These are phyloP conservation scores for Agrocybe chaxingu DNA, from an alignment of 768 basidiomycete species.

Conservation along the genomic window DNA sequence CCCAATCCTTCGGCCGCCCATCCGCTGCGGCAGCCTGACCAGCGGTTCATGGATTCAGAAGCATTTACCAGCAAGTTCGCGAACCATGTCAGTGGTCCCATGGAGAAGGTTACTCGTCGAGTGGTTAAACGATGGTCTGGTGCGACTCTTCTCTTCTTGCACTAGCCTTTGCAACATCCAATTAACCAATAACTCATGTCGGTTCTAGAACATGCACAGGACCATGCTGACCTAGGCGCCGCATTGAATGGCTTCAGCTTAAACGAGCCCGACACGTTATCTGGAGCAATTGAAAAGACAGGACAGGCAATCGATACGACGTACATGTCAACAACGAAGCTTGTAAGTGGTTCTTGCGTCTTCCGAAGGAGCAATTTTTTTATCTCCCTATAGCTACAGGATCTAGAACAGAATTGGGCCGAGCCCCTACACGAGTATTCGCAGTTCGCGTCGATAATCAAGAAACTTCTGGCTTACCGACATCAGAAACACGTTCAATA, in stretches of 20 bases:
- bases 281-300: constrained; percentile 91
- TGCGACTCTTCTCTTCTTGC: constrained; percentile 28
- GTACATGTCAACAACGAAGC: constrained; percentile 86
- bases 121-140: constrained; percentile 95
- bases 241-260: constrained; percentile 91
- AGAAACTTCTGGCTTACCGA: constrained; percentile 88
- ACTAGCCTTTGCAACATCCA: too few species aligned
- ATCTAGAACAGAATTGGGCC: constrained; percentile 91
- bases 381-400: constrained; percentile 64
- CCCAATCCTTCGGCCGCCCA: constrained; percentile 88
- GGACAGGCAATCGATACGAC: constrained; percentile 95
- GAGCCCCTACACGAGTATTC: constrained; percentile 95
- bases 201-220: constrained; percentile 69
- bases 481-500: constrained; percentile 98
- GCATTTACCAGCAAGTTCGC: constrained; percentile 95
- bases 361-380: neutral
- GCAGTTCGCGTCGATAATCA: constrained; percentile 94
- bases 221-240: constrained; percentile 89
- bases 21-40: constrained; percentile 89
- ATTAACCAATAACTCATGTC: constrained; percentile 4
- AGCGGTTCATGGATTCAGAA: constrained; percentile 94
- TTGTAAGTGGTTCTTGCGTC: constrained; percentile 49
- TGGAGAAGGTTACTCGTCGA: constrained; percentile 96
- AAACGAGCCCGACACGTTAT: constrained; percentile 71
- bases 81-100: constrained; percentile 82